Evolutionary conservation across 352 stramenopile species (phyloP), one percentile per base, ranked within the genome.

Genomic region (Pythium utonaiense): DNA sequence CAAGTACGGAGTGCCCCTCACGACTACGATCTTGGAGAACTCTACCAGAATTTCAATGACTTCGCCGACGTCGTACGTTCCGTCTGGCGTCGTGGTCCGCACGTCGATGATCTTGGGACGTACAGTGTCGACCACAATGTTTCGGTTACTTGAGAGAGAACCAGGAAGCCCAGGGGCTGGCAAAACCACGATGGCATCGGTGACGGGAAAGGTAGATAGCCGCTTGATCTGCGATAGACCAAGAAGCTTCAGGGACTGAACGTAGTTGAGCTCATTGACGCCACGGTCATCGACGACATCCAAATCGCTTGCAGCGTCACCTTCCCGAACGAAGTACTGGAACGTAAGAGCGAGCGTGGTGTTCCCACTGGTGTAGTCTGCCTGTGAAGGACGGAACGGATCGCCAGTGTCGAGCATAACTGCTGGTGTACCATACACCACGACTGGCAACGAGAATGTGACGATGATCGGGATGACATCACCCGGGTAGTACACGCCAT

Each of bases 11-110:
- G 31, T 63, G 6, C 66, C 41, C 21, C 24, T 52, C 0, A 88
- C 80, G 1, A 85, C 65, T 9, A 90, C 78, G 1, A 24, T 34
- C 25, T 66, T 72, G 1, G 81, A 90, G 47, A 93, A 93, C 2
- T 71, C 51, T 8, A 93, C 40, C 14, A 82, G 45, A 12, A 91
- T 52, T 9, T 74, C 63, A 17, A 93, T 79, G 3, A 53, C 38
- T 19, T 91, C 69, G 0, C 74, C 81, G 3, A 89, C 40, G 28
- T 88, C 81, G 55, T 90, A 93, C 0, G 83, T 89, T 4, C 83
- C 81, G 45, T 90, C 71, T 2, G 52, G 30, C 0, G 70, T 67
- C 1, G 63, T 36, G 0, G 78, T 80, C 12, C 56, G 70, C 28
- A 90, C 65, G 24, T 71, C 66, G 10, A 80, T 59, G 21, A 92